Evolutionary conservation across 2,329 filamentous ascomycete genomes (phyloP).

Genomic region (Cytospora mali): DNA sequence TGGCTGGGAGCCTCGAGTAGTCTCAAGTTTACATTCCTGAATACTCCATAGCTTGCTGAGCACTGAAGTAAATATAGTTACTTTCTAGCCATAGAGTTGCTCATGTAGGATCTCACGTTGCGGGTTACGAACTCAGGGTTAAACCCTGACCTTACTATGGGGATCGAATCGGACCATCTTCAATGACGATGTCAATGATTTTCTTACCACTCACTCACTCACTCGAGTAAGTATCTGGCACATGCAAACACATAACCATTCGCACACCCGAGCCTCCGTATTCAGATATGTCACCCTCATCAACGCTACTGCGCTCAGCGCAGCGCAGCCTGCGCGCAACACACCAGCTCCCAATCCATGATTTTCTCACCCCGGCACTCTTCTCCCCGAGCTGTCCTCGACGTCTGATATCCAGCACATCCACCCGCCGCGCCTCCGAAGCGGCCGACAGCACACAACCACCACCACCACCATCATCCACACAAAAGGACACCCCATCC

Average conservation of each 20-base stretch:
- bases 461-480: conserved; percentile 6
- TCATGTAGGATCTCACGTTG: not conserved
- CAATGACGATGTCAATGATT: not conserved
- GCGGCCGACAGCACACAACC: conserved; percentile 20
- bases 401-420: conserved; percentile 25
- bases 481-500: conserved; percentile 31
- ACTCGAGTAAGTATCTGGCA: too few relatives aligned
- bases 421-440: conserved; percentile 25
- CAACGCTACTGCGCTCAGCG: conserved; percentile 29
- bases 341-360: conserved; percentile 35
- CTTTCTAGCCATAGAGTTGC: too few relatives aligned
- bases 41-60: too few relatives aligned
- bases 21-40: not conserved
- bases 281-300: conserved; percentile 32
- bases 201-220: not conserved
- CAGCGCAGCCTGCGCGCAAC: conserved; percentile 29
- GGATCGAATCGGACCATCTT: not conserved
- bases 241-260: not conserved
- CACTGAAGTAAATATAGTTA: too few relatives aligned
- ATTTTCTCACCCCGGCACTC: conserved; percentile 44
- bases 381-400: conserved; percentile 31
- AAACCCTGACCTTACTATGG: not conserved
- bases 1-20: not conserved
- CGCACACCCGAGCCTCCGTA: not conserved
- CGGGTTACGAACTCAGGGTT: not conserved